Conservation (phyloP, 2,329 filamentous ascomycete genomes). For the Hymenoscyphus albidus region DNA sequence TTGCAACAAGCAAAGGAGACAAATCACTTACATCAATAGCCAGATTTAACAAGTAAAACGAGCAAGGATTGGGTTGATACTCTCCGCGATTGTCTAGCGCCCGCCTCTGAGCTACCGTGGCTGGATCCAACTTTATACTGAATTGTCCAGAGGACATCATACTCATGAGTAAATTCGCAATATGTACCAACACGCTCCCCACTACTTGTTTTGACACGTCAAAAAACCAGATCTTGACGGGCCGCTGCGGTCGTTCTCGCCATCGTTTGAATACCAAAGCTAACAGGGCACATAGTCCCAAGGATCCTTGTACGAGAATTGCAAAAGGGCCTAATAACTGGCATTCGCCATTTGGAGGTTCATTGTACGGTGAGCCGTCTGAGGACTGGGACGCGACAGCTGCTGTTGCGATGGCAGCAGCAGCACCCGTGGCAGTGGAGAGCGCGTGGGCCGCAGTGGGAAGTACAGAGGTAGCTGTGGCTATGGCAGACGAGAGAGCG, state of each 20-base stretch:
- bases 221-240: constrained; percentile 96
- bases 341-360: constrained; percentile 65
- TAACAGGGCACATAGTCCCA: constrained; percentile 77
- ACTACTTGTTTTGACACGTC: constrained; percentile 97
- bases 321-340: constrained; percentile 86
- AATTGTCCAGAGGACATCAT: constrained; percentile 90
- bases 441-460: constrained; percentile 29
- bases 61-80: constrained; percentile 86
- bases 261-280: constrained; percentile 91
- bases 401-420: constrained; percentile 31
- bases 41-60: constrained; percentile 90
- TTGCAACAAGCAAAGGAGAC: background rate
- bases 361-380: constrained; percentile 2
- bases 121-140: constrained; percentile 55
- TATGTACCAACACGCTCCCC: constrained; percentile 84
- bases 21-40: constrained; percentile 79
- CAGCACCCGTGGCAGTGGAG: constrained; percentile 28
- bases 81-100: constrained; percentile 42
- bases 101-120: constrained; percentile 33
- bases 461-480: constrained; percentile 24
- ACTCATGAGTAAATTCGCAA: constrained; percentile 92
- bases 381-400: constrained; percentile 24
- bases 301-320: constrained; percentile 79
- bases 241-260: constrained; percentile 85
- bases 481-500: constrained; percentile 24